Conservation (phyloP, 2,329 filamentous ascomycete species). For the Fusarium austroafricanum region DNA sequence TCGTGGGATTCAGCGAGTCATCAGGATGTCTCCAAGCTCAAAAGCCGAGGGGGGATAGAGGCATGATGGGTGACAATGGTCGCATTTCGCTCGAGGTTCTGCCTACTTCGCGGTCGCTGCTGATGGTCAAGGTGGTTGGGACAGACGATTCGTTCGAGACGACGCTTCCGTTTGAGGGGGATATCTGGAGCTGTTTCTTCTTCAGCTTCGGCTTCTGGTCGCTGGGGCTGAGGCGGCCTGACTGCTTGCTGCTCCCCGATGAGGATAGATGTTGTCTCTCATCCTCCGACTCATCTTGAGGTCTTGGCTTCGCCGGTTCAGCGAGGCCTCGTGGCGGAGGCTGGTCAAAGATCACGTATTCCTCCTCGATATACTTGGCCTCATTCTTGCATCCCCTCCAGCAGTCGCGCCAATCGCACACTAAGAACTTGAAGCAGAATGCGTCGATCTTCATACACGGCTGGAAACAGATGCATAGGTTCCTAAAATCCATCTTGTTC, state of each 20-base stretch:
- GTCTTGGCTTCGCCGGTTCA: conserved; percentile 49
- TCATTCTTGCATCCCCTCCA: conserved; percentile 98
- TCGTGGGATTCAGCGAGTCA: conserved; percentile 10
- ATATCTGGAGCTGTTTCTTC: conserved; percentile 58
- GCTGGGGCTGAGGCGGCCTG: conserved; percentile 43
- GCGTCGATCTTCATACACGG: conserved; percentile 96
- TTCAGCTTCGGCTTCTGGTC: conserved; percentile 49
- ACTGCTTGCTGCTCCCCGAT: conserved; percentile 72
- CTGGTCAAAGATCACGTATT: conserved; percentile 71
- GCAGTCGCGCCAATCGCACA: conserved; percentile 95
- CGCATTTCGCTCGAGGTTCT: conserved; percentile 58
- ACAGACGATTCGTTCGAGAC: conserved; percentile 57
- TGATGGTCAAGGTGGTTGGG: conserved; percentile 60
- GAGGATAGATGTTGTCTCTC: conserved; percentile 61
- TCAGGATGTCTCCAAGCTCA: conserved; percentile 45
- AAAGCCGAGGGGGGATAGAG: conserved; percentile 71
- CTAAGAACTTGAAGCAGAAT: conserved; percentile 94
- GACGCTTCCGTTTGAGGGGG: conserved; percentile 57
- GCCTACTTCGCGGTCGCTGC: conserved; percentile 51
- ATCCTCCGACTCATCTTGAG: conserved; percentile 38
- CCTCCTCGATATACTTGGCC: conserved; percentile 78
- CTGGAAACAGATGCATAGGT: conserved; percentile 96
- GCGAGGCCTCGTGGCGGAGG: conserved; percentile 64
- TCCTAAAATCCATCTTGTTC: conserved; percentile 98
- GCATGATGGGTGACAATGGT: conserved; percentile 74